Conservation (phyloP, 1,139 yeast genomes). For the Candida sp. region DNA sequence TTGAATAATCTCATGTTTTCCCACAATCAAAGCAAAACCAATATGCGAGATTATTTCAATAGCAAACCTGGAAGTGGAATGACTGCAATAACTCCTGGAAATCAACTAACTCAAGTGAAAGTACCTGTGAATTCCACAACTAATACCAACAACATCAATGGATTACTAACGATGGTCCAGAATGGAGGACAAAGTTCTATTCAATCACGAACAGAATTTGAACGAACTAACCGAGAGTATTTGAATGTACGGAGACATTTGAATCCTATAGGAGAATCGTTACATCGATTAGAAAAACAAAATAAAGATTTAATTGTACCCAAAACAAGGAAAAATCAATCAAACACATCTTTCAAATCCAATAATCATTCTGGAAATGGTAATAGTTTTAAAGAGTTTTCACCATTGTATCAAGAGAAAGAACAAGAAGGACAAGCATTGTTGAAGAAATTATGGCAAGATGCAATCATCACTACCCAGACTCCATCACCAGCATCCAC, state of each 20-base stretch:
- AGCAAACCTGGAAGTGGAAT: conserved; percentile 3
- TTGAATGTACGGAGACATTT: conserved; percentile 63
- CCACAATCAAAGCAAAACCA: conserved; percentile 24
- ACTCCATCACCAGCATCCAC: conserved; percentile 3
- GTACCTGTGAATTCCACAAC: conserved; percentile 4
- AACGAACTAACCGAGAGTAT: conserved; percentile 71
- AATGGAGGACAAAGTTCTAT: conserved; percentile 43
- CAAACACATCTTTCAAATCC: conserved; percentile 4
- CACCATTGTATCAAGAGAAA: conserved; percentile 28
- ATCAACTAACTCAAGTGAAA: not conserved
- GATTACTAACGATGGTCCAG: conserved; percentile 30
- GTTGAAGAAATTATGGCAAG: conserved; percentile 40
- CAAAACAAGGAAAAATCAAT: conserved; percentile 13
- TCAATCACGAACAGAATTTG: conserved; percentile 72
- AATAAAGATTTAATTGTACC: conserved; percentile 16
- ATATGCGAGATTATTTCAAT: conserved; percentile 17
- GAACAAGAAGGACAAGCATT: conserved; percentile 25
- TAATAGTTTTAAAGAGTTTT: conserved; percentile 34
- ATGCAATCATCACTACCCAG: conserved; percentile 27
- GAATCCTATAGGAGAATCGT: conserved; percentile 66
- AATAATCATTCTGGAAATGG: conserved; percentile 13
- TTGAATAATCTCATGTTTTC: conserved; percentile 47
- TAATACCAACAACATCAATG: conserved; percentile 20
- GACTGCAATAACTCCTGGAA: conserved; percentile 6
- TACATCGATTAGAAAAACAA: conserved; percentile 40